These are phyloP conservation scores for Cutaneotrichosporon arboriforme DNA, from an alignment of 1,284 basidiomycete species.

Conservation along the genomic window DNA sequence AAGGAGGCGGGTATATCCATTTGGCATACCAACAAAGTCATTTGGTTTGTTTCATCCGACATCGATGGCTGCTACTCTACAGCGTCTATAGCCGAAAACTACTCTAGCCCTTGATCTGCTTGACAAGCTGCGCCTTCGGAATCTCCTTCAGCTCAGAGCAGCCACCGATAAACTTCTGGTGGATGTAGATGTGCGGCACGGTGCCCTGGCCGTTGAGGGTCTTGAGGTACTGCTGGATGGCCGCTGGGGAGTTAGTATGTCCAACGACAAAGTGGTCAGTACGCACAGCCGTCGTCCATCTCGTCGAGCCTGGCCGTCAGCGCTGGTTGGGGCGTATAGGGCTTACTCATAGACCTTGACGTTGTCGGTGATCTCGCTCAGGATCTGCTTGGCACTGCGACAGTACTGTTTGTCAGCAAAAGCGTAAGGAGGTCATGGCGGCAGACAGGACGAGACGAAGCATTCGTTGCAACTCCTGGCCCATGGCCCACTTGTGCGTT, in stretches of 20 bases:
- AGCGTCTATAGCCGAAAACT: not conserved
- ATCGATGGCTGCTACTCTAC: not conserved
- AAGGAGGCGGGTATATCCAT: not conserved
- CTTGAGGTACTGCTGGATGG: conserved; percentile 45
- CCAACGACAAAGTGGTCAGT: not conserved
- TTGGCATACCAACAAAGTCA: conserved; percentile 7
- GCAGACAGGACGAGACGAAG: not conserved
- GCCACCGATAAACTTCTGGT: conserved; percentile 46
- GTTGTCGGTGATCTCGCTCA: conserved; percentile 29
- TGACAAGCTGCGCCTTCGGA: conserved; percentile 34
- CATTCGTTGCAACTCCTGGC: not conserved
- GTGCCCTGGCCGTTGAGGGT: conserved; percentile 43
- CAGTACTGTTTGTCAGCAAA: conserved; percentile 34
- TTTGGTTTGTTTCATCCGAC: not conserved
- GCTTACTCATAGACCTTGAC: conserved; percentile 42
- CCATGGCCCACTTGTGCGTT: too few relatives aligned
- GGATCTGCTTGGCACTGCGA: conserved; percentile 38
- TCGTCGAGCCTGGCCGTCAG: conserved; percentile 40
- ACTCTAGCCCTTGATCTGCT: conserved; percentile 26
- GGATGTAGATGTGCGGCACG: conserved; percentile 47
- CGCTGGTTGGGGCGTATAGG: not conserved
- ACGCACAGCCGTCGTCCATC: conserved; percentile 43
- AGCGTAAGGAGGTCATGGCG: not conserved
- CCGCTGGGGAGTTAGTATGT: conserved; percentile 23
- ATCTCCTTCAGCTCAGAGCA: conserved; percentile 44